A percentile compares a stretch with the other conserved stretches of the same genome.
phyloP scores from a whole-genome alignment of 805 yeast species.

The Lipomyces chichibuensis region DNA sequence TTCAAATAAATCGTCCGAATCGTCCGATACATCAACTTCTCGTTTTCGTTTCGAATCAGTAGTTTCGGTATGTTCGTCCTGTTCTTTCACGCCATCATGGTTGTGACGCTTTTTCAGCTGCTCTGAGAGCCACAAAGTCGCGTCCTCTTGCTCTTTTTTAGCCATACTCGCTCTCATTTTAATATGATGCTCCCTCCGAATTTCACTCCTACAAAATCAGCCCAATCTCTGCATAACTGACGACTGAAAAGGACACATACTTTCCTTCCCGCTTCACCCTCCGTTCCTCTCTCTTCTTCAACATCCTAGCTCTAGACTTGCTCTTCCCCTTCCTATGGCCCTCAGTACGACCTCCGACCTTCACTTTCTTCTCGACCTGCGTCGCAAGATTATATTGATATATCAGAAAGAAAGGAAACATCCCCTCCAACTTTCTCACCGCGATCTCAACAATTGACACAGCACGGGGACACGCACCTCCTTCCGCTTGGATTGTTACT shows the following conservation, averaged over 20 bases:
- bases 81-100: background rate
- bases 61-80: background rate
- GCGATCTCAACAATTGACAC: constrained; percentile 19
- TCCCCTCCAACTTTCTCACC: background rate
- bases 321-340: background rate
- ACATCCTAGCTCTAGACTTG: constrained; percentile 10
- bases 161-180: background rate
- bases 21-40: background rate
- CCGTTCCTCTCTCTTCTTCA: constrained; percentile 2
- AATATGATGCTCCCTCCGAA: background rate
- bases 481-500: constrained; percentile 7
- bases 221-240: background rate
- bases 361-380: constrained; percentile 11
- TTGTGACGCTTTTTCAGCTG: background rate
- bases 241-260: background rate
- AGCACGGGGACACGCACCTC: constrained; percentile 17
- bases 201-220: background rate
- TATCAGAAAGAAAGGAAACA: constrained; percentile 1
- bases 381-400: constrained; percentile 17
- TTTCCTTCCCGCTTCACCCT: background rate
- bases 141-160: background rate
- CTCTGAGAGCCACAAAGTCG: background rate
- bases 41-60: background rate
- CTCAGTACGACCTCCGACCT: background rate
- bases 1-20: background rate